Percentiles rank a stretch among this genome's conserved stretches.
Conservation (phyloP, 805 yeast species). For the Myxozyma vanderwaltii region DNA sequence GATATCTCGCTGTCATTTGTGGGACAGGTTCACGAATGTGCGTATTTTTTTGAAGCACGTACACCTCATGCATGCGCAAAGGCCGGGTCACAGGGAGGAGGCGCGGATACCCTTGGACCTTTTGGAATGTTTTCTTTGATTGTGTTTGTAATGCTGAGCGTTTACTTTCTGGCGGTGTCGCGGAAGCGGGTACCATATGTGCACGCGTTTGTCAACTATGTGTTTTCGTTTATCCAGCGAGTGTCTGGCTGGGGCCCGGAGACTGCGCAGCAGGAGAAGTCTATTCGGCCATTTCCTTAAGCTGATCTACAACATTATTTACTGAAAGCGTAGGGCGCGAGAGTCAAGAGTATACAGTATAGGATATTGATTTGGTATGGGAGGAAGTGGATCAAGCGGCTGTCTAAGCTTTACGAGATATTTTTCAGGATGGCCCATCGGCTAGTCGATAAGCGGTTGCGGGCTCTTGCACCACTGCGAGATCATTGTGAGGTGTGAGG, state of each 20-base stretch:
- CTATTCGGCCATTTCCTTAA: constrained; percentile 5
- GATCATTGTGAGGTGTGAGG: too few species aligned
- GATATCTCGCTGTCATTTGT: constrained; percentile 57
- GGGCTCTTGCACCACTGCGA: too few species aligned
- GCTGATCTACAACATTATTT: too few species aligned
- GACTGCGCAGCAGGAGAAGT: background rate
- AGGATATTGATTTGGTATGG: background rate
- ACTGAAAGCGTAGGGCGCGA: background rate
- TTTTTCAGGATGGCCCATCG: too few species aligned
- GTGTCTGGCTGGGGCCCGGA: constrained; percentile 13
- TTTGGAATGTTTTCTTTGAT: constrained; percentile 57
- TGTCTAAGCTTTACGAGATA: too few species aligned
- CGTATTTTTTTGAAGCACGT: constrained; percentile 79
- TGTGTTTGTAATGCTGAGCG: constrained; percentile 24
- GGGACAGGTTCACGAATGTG: constrained; percentile 74
- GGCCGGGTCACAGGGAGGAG: constrained; percentile 49
- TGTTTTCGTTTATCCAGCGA: constrained; percentile 7
- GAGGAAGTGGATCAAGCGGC: too few species aligned
- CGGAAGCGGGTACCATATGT: constrained; percentile 31
- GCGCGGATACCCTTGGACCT: constrained; percentile 54
- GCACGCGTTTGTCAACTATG: constrained; percentile 24
- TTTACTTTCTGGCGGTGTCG: constrained; percentile 30
- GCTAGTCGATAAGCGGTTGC: too few species aligned
- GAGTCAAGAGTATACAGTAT: background rate
- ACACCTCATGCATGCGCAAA: constrained; percentile 88